phyloP scores from a whole-genome alignment of 495 filamentous ascomycete genomes.

The Tuber aestivum region DNA sequence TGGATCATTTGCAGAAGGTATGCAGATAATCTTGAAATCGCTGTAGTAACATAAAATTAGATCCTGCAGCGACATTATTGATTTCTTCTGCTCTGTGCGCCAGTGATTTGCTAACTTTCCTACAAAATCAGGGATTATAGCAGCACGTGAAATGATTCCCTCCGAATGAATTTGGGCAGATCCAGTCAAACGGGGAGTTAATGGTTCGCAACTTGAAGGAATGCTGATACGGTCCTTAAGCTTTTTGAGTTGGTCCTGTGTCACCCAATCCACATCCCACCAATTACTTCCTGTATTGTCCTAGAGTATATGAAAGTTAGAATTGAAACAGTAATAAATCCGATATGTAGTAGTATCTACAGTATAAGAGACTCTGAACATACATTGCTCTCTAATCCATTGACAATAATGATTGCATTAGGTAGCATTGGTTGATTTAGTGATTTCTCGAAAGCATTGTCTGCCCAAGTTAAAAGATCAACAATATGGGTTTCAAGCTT shows the following conservation, averaged over 20 bases:
- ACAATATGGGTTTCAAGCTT: constrained; percentile 38
- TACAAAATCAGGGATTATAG: not conserved
- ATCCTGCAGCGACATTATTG: constrained; percentile 29
- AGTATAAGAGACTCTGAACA: not conserved
- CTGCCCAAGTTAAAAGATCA: constrained; percentile 41
- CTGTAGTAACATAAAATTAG: constrained; percentile 37
- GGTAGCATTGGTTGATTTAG: constrained; percentile 45
- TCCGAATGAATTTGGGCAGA: too few species aligned
- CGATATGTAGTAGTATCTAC: too few species aligned
- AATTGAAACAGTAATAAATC: too few species aligned
- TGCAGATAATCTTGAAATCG: constrained; percentile 36
- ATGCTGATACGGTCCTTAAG: constrained; percentile 27
- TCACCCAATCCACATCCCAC: constrained; percentile 40
- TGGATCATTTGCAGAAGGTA: constrained; percentile 29
- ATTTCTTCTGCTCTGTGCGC: constrained; percentile 4
- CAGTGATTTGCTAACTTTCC: constrained; percentile 12
- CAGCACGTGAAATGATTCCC: not conserved
- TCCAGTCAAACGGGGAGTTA: too few species aligned
- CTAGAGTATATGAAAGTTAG: not conserved
- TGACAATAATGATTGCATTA: constrained; percentile 43
- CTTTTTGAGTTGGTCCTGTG: constrained; percentile 28
- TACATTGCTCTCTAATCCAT: constrained; percentile 36
- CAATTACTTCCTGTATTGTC: not conserved
- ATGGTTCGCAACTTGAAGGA: not conserved
- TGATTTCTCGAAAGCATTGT: constrained; percentile 41